Evolutionary conservation across 192 early-diverging fungal genomes (phyloP).

Genomic region (Mortierella claussenii): DNA sequence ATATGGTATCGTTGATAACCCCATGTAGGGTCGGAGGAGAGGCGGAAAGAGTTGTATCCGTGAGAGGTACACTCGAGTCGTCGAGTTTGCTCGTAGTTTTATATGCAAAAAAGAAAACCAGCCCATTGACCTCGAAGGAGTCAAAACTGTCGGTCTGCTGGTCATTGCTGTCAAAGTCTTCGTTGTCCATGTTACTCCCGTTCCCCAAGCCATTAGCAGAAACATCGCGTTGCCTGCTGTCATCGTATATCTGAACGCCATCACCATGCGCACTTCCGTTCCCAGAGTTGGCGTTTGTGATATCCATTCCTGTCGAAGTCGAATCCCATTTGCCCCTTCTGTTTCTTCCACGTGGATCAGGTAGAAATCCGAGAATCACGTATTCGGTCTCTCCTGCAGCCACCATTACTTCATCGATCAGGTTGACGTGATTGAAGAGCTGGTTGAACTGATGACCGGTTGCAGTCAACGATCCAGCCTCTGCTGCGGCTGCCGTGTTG

Average conservation of each 20-base stretch:
- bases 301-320: constrained; percentile 11
- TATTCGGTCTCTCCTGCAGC: constrained; percentile 71
- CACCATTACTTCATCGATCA: constrained; percentile 76
- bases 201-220: constrained; percentile 39
- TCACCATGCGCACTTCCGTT: constrained; percentile 51
- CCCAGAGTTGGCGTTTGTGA: constrained; percentile 26
- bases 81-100: constrained; percentile 17
- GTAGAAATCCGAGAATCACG: constrained; percentile 86
- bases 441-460: constrained; percentile 84
- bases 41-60: not conserved
- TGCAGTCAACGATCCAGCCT: constrained; percentile 52
- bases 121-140: constrained; percentile 80
- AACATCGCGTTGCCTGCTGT: constrained; percentile 47
- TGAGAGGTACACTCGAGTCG: not conserved
- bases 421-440: constrained; percentile 93
- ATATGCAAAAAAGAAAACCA: constrained; percentile 87
- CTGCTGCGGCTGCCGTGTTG: constrained; percentile 74
- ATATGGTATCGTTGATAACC: not conserved
- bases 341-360: constrained; percentile 51
- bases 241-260: constrained; percentile 40
- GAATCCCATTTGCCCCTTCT: constrained; percentile 45
- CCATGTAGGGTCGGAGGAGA: constrained; percentile 19
- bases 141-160: constrained; percentile 56
- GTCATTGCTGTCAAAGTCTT: constrained; percentile 71
- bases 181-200: constrained; percentile 41